Evolutionary conservation across 768 basidiomycete genomes (phyloP).

Genomic region (Lactifluus hygrophoroides): DNA sequence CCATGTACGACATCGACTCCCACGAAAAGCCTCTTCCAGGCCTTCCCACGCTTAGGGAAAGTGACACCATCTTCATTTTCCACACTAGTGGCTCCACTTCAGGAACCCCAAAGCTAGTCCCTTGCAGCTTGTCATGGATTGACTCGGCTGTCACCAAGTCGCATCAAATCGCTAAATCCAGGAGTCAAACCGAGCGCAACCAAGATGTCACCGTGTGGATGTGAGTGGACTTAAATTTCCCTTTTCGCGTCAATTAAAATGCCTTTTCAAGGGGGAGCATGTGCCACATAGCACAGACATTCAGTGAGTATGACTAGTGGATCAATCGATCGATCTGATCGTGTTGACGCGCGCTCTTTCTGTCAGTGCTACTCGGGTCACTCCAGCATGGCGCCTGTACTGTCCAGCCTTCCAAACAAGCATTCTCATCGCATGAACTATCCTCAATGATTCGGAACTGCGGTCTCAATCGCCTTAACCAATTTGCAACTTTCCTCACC

Average conservation of each 20-base stretch:
- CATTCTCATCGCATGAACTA: slow-evolving; percentile 61
- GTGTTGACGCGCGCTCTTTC: slow-evolving; percentile 19
- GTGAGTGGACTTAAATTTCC: slow-evolving; percentile 35
- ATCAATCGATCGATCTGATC: slow-evolving; percentile 22
- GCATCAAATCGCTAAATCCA: slow-evolving; percentile 40
- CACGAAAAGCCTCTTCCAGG: slow-evolving; percentile 36
- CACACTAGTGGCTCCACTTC: slow-evolving; percentile 80
- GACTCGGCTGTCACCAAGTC: slow-evolving; percentile 55
- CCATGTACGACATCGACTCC: slow-evolving; percentile 31
- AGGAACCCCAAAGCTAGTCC: slow-evolving; percentile 75
- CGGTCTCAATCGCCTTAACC: slow-evolving; percentile 64
- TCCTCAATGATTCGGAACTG: slow-evolving; percentile 61
- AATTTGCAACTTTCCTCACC: slow-evolving; percentile 63
- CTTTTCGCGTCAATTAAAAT: slow-evolving; percentile 26
- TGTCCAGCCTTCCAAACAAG: slow-evolving; percentile 57
- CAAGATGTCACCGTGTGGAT: slow-evolving; percentile 69
- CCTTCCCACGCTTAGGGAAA: slow-evolving; percentile 28
- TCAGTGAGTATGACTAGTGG: slow-evolving; percentile 42
- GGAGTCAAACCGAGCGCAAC: slow-evolving; percentile 31
- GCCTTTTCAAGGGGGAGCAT: slow-evolving; percentile 57
- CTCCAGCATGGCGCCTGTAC: slow-evolving; percentile 68
- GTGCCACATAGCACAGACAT: slow-evolving; percentile 74
- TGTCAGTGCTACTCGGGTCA: slow-evolving; percentile 57
- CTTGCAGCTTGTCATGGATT: slow-evolving; percentile 61
- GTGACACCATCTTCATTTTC: slow-evolving; percentile 57